phyloP scores from a whole-genome alignment of 2,329 filamentous ascomycete genomes.

The Epichloe typhina region DNA sequence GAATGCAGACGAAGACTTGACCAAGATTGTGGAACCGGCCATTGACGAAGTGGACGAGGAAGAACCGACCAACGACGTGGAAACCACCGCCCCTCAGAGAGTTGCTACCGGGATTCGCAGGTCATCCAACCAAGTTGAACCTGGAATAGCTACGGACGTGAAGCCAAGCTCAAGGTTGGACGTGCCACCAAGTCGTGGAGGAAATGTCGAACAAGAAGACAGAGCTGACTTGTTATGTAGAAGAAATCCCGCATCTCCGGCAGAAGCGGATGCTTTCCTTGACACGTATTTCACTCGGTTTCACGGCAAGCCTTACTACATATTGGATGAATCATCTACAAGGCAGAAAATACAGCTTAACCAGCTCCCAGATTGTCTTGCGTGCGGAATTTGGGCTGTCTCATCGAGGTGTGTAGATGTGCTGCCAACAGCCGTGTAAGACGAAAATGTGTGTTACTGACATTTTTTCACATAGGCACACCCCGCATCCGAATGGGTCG shows the following conservation, averaged over 20 bases:
- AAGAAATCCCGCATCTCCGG: slow-evolving; percentile 30
- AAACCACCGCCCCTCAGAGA: slow-evolving; percentile 29
- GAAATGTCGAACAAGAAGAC: background rate
- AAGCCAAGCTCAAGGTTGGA: background rate
- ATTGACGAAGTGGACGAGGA: background rate
- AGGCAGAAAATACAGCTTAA: slow-evolving; percentile 58
- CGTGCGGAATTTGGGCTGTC: slow-evolving; percentile 47
- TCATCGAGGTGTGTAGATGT: slow-evolving; percentile 39
- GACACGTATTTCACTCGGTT: slow-evolving; percentile 70
- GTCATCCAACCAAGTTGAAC: slow-evolving; percentile 7
- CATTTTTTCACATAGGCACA: slow-evolving; percentile 36
- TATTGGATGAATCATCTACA: slow-evolving; percentile 64
- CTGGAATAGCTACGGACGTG: background rate
- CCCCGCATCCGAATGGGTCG: slow-evolving; percentile 52
- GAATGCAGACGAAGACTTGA: slow-evolving; percentile 25
- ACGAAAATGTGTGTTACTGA: background rate
- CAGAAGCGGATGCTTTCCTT: slow-evolving; percentile 50
- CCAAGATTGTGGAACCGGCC: slow-evolving; percentile 1
- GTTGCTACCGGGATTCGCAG: slow-evolving; percentile 22
- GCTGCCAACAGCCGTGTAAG: slow-evolving; percentile 1
- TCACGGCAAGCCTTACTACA: slow-evolving; percentile 70
- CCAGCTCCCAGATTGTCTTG: slow-evolving; percentile 44
- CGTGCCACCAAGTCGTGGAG: background rate
- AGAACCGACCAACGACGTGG: slow-evolving; percentile 10
- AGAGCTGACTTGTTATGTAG: slow-evolving; percentile 15